A percentile compares a stretch with the other conserved stretches of the same genome.
phyloP scores from a whole-genome alignment of 2,329 filamentous ascomycete genomes.

The Colletotrichum abscissum region DNA sequence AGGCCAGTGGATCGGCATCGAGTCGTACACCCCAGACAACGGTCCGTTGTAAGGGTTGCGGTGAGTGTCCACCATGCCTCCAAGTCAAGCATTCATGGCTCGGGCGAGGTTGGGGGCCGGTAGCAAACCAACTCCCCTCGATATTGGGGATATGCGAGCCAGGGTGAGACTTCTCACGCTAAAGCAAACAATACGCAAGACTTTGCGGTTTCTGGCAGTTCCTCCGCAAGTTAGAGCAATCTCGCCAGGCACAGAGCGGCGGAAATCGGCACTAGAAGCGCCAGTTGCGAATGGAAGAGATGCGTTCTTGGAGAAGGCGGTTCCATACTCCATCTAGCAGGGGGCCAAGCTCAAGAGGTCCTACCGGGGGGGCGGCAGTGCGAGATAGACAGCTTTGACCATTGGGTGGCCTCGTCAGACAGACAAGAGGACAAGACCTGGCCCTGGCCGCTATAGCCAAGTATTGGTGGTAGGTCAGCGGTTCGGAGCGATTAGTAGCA shows the following conservation, averaged over 20 bases:
- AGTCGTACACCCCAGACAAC: slow-evolving; percentile 12
- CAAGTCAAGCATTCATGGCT: neutral
- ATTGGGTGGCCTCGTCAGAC: slow-evolving; percentile 13
- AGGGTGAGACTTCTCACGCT: slow-evolving; percentile 14
- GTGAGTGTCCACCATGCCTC: neutral
- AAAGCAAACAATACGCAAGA: slow-evolving; percentile 8
- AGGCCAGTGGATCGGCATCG: slow-evolving; percentile 15
- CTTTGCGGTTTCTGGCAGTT: slow-evolving; percentile 24
- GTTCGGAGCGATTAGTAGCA: neutral
- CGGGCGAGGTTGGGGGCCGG: slow-evolving; percentile 1
- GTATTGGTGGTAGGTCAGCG: neutral
- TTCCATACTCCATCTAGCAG: slow-evolving; percentile 5
- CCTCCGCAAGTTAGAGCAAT: slow-evolving; percentile 17
- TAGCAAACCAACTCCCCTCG: neutral
- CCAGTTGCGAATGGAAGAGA: neutral
- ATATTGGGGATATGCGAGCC: slow-evolving; percentile 1
- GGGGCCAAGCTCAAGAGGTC: slow-evolving; percentile 7
- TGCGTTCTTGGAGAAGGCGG: slow-evolving; percentile 1
- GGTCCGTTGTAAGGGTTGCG: slow-evolving; percentile 7
- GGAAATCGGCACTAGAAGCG: slow-evolving; percentile 10
- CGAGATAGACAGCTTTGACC: slow-evolving; percentile 20
- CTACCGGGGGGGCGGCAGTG: neutral
- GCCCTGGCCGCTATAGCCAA: slow-evolving; percentile 5
- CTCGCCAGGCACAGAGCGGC: slow-evolving; percentile 1
- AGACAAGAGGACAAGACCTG: neutral